A percentile compares a stretch with the other conserved stretches of the same genome.
Conservation (phyloP, 768 basidiomycete genomes). For the Boletus fagicola region DNA sequence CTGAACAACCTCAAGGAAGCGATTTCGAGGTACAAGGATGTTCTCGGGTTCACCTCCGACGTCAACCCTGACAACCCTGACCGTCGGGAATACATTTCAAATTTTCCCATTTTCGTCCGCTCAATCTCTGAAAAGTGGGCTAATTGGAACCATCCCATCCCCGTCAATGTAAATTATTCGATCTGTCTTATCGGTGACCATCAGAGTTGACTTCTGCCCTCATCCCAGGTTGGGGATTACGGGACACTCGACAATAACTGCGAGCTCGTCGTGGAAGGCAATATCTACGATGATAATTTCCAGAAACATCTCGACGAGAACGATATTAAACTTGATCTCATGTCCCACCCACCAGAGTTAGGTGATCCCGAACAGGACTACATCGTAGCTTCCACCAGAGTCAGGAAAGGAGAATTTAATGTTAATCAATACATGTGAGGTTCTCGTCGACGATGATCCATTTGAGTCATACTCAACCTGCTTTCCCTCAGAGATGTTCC, state of each 20-base stretch:
- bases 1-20: too few species aligned
- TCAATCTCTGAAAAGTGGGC: slow-evolving; percentile 28
- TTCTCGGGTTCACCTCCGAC: too few species aligned
- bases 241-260: slow-evolving; percentile 22
- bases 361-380: slow-evolving; percentile 16
- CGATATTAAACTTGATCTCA: not conserved
- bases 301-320: slow-evolving; percentile 5
- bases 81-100: not conserved
- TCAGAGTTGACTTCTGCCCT: not conserved
- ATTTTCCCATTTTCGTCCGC: slow-evolving; percentile 7
- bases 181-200: not conserved
- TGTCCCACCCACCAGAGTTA: not conserved
- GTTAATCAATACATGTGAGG: slow-evolving; percentile 3
- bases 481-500: not conserved
- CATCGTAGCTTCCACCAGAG: slow-evolving; percentile 21
- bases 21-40: too few species aligned
- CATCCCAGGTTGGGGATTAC: slow-evolving; percentile 31
- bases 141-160: slow-evolving; percentile 33
- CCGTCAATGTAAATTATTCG: slow-evolving; percentile 15
- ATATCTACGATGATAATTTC: slow-evolving; percentile 24
- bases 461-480: not conserved
- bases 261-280: slow-evolving; percentile 15
- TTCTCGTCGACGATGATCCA: not conserved
- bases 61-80: too few species aligned
- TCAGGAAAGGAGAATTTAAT: slow-evolving; percentile 12